phyloP scores from a whole-genome alignment of 371 early-diverging fungal genomes.

The Rhizopus sp. region DNA sequence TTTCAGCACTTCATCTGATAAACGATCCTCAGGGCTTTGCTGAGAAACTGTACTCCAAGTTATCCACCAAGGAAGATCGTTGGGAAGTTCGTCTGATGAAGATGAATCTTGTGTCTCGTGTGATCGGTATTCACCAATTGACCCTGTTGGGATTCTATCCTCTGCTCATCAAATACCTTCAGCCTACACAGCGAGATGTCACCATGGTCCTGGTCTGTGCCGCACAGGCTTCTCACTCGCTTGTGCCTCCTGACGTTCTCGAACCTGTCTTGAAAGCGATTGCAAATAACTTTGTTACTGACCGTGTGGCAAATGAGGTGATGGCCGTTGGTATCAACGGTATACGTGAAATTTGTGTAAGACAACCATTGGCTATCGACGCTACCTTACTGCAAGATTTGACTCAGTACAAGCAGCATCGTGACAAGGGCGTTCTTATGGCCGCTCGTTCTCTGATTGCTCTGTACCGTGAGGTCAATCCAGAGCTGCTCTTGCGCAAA shows the following conservation, averaged over 20 bases:
- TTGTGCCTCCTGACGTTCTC: slow-evolving; percentile 91
- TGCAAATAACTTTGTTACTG: slow-evolving; percentile 95
- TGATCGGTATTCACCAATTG: slow-evolving; percentile 94
- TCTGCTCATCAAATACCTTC: slow-evolving; percentile 84
- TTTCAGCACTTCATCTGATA: slow-evolving; percentile 90
- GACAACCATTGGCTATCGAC: slow-evolving; percentile 91
- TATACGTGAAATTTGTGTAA: slow-evolving; percentile 88
- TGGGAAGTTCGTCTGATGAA: slow-evolving; percentile 89
- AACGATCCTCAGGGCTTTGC: slow-evolving; percentile 96
- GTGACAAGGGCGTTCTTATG: slow-evolving; percentile 90
- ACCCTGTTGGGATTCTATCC: slow-evolving; percentile 87
- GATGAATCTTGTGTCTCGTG: slow-evolving; percentile 91
- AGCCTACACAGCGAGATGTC: slow-evolving; percentile 93
- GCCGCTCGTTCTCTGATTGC: slow-evolving; percentile 88
- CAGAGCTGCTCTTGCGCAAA: slow-evolving; percentile 86
- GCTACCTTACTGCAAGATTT: slow-evolving; percentile 85
- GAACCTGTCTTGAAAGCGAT: slow-evolving; percentile 84
- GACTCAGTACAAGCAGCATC: slow-evolving; percentile 87
- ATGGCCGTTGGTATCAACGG: slow-evolving; percentile 93
- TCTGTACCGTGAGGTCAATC: slow-evolving; percentile 92
- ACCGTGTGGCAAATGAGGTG: slow-evolving; percentile 88
- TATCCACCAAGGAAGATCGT: slow-evolving; percentile 68
- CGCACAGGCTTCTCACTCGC: slow-evolving; percentile 89
- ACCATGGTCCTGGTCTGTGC: slow-evolving; percentile 88
- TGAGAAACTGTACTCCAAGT: slow-evolving; percentile 84